Evolutionary conservation across 805 yeast genomes (phyloP), one percentile per base, ranked within the genome.

Genomic region (Naumovozyma baii): DNA sequence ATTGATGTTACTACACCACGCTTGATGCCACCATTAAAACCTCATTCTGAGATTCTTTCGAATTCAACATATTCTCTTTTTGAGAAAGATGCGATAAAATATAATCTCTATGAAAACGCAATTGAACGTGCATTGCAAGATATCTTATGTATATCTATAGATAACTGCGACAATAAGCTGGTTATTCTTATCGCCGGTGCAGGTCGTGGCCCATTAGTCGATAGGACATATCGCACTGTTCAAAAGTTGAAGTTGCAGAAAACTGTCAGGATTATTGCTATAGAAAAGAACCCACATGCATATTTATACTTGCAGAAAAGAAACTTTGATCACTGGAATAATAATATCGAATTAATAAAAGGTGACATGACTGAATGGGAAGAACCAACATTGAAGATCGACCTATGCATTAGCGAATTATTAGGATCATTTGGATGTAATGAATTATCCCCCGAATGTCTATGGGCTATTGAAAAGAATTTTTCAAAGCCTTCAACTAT

Each of bases 381-480:
- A 7, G 67, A 66, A 3, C 31, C 31, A n/a, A 47, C 46, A 5
- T 44, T 54, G 10, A 63, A 64, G 14, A 68, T 71, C 40, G 72
- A 83, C 52, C 51, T 88, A 33, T 71, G 87, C 7, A 69, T 90
- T 1, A 81, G 94, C 33, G 96, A 88, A 57, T 63, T 90, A 5
- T 59, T 88, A 19, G 96, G 96, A 4, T 83, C 95, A 13, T 83
- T 90, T 63, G 96, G 95, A 3, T 90, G 94, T 57, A 90, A 88
- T 59, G 96, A 88, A 55, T 67, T 85, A 14, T 72, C 84, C 7
- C 96, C 97, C 0, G 97, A 88, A 56, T 79, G 92, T 42, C 57
- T 85, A 2, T 65, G 64, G 34, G 62, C 69, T 1, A 51, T 68
- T 14, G 70, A 72, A 38, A 46, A 51, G 36, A 48, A 74, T 59